Evolutionary conservation across 495 filamentous ascomycete genomes (phyloP), one percentile per base, ranked within the genome.

Genomic region (Jackrogersella minutella): DNA sequence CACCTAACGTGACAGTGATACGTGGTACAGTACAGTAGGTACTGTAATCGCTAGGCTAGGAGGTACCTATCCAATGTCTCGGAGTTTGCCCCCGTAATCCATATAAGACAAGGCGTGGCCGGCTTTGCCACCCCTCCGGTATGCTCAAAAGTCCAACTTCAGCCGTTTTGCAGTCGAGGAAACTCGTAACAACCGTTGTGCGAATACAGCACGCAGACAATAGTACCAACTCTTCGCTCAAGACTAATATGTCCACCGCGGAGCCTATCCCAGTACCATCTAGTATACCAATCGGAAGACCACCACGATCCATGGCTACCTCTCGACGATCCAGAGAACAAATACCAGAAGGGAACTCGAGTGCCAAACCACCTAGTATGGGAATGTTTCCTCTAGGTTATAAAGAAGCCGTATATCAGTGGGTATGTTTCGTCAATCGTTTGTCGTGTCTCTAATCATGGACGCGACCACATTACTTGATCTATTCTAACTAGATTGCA

Each of bases 401-500:
- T 78, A 93, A 93, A 69, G 94, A 96, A 51, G 94, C 90, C 10
- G 91, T 95, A 58, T 86, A 80, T 53, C 96, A 99, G 84, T 99
- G 95, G 94, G 92, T 93, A 80, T 24, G 88, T 81, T 6, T 24
- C 17, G 2, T 41, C 14, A 30, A 17, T 1, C 30, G n/a, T 3
- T 46, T 46, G 21, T n/a, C 41, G 11, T 46, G 10, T 24, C 26
- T n/a, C 21, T 46, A n/a, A 3, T 22, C 10, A 3, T 9, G 19
- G 26, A 46, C 5, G 10, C 33, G 9, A 3, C 3, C 22, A 4
- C 22, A 21, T 13, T 16, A 21, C 21, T 37, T 33, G 9, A 36
- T 57, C 4, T 58, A 13, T 58, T 37, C 66, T 73, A 30, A 62
- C 60, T 11, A 3, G 28, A 58, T 41, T 34, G 46, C 69, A 94